phyloP scores from a whole-genome alignment of 75 land plant species.

The Pinus albicaulis region DNA sequence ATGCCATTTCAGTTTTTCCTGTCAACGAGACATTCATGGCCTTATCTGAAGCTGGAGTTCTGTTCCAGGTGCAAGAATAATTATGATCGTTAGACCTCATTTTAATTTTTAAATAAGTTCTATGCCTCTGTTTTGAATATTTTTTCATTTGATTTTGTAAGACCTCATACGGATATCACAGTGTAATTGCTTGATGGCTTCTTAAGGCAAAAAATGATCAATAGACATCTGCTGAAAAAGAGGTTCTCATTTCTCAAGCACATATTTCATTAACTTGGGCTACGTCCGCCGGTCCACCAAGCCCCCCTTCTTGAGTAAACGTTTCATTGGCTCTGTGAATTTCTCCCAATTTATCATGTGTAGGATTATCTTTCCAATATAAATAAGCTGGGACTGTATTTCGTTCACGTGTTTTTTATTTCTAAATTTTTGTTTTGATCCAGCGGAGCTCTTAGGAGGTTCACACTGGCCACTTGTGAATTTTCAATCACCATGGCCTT shows the following conservation, averaged over 20 bases:
- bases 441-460: no score
- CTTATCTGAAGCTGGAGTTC: slow-evolving; percentile 48
- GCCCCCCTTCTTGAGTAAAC: background rate
- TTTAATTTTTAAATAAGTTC: background rate
- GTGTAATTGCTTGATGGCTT: no score
- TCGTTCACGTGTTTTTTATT: no score
- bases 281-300: no score
- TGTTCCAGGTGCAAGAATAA: slow-evolving; percentile 53
- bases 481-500: no score
- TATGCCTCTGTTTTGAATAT: background rate
- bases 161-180: no score
- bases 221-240: background rate
- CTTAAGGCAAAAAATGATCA: no score
- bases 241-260: background rate
- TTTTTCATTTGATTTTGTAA: background rate
- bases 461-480: no score
- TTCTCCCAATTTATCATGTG: background rate
- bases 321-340: background rate
- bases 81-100: background rate
- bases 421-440: no score
- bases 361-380: background rate
- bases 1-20: slow-evolving; percentile 49
- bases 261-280: background rate
- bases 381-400: background rate
- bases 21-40: slow-evolving; percentile 70